These are phyloP conservation scores for Starmerella bombicola DNA, from an alignment of 805 yeast species.

Conservation along the genomic window DNA sequence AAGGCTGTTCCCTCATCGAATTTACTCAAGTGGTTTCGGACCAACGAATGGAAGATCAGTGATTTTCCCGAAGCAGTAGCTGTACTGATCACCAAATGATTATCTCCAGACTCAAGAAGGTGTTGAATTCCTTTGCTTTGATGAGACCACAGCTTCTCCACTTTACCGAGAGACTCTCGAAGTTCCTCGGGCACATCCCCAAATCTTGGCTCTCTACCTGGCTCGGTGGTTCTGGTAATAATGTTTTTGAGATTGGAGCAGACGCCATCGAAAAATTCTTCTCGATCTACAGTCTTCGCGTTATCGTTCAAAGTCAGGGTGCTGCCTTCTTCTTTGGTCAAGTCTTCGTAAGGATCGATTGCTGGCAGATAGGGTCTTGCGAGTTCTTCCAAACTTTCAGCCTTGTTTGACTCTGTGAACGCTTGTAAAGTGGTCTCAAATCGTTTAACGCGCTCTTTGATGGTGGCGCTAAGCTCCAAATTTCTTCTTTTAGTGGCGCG, in stretches of 20 bases:
- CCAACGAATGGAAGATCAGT: conserved; percentile 79
- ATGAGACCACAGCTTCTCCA: conserved; percentile 56
- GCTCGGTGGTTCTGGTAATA: conserved; percentile 51
- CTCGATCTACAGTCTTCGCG: not conserved
- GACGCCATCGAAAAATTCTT: conserved; percentile 1
- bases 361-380: not conserved
- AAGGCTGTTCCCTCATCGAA: conserved; percentile 49
- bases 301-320: not conserved
- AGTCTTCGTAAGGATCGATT: not conserved
- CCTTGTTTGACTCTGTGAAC: not conserved
- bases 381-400: conserved; percentile 1
- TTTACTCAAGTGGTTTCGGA: conserved; percentile 36
- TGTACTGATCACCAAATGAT: conserved; percentile 78
- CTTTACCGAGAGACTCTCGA: conserved; percentile 37
- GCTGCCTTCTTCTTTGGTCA: not conserved
- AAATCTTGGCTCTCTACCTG: conserved; percentile 12
- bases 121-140: conserved; percentile 62
- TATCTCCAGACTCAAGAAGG: conserved; percentile 32
- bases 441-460: conserved; percentile 13
- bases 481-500: conserved; percentile 31
- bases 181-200: conserved; percentile 20
- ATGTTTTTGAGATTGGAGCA: conserved; percentile 26
- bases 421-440: conserved; percentile 13
- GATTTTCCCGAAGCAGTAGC: conserved; percentile 96
- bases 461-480: conserved; percentile 6